phyloP scores from a whole-genome alignment of 768 basidiomycete species.

The Pholiota microspora region DNA sequence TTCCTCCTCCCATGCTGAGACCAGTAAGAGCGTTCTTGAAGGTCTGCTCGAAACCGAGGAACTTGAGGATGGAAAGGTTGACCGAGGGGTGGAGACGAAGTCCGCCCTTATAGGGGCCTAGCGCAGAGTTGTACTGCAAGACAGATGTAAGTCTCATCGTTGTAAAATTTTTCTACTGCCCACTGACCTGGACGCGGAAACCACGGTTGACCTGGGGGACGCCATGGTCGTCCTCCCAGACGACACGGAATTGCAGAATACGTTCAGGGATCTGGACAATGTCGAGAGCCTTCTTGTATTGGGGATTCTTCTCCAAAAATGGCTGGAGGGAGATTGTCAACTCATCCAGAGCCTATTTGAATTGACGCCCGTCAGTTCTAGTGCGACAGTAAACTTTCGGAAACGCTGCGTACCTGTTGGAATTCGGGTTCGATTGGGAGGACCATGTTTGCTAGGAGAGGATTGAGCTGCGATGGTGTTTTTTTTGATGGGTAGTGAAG shows the following conservation, averaged over 20 bases:
- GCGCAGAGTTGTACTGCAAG: constrained; percentile 67
- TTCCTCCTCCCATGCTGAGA: constrained; percentile 75
- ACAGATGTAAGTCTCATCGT: background rate
- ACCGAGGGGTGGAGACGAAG: constrained; percentile 77
- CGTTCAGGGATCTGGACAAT: constrained; percentile 59
- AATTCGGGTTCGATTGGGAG: constrained; percentile 63
- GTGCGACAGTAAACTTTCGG: background rate
- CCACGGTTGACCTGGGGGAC: constrained; percentile 67
- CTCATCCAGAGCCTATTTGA: constrained; percentile 59
- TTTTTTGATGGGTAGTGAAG: background rate
- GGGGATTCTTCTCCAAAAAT: constrained; percentile 65
- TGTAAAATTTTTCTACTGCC: background rate
- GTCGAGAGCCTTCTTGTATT: constrained; percentile 65
- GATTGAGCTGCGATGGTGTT: background rate
- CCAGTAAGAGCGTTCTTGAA: constrained; percentile 83
- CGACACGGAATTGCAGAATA: constrained; percentile 66
- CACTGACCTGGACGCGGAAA: constrained; percentile 65
- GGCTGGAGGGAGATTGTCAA: constrained; percentile 59
- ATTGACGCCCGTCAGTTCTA: background rate
- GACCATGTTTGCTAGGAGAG: constrained; percentile 1
- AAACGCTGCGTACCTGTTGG: constrained; percentile 45
- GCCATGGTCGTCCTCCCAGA: constrained; percentile 75
- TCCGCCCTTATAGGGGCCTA: constrained; percentile 80
- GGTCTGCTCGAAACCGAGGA: constrained; percentile 80
- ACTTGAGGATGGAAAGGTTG: constrained; percentile 81